Conservation (phyloP, 768 basidiomycete genomes). For the Russula griseocarnosa region DNA sequence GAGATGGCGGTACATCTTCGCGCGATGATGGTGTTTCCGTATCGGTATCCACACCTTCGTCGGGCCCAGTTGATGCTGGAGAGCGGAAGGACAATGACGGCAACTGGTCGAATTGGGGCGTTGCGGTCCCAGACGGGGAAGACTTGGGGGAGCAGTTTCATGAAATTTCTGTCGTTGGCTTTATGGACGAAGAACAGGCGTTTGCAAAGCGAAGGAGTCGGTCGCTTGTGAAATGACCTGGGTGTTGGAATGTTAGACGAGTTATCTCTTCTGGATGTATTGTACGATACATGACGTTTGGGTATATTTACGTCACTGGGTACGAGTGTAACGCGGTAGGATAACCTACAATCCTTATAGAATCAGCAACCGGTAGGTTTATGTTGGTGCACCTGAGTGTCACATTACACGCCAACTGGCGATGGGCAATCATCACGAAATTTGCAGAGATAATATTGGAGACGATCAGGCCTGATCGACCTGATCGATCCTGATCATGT, state of each 20-base stretch:
- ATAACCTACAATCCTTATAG: too few species aligned
- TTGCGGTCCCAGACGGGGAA: constrained; percentile 34
- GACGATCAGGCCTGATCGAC: too few species aligned
- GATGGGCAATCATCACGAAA: too few species aligned
- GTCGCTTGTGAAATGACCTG: constrained; percentile 9
- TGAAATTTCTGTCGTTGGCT: constrained; percentile 37
- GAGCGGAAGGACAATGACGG: constrained; percentile 29
- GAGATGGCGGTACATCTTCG: constrained; percentile 29
- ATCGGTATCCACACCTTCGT: constrained; percentile 42
- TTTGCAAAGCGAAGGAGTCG: constrained; percentile 19
- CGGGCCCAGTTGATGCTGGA: constrained; percentile 33
- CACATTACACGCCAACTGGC: too few species aligned
- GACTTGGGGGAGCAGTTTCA: constrained; percentile 39
- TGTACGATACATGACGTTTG: background rate
- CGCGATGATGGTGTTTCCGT: constrained; percentile 34
- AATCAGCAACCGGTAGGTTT: too few species aligned
- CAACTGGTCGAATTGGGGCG: constrained; percentile 35
- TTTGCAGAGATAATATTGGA: too few species aligned
- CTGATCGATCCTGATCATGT: too few species aligned
- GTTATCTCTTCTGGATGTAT: background rate
- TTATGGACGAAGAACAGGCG: constrained; percentile 37
- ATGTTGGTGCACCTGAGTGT: too few species aligned
- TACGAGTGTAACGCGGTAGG: background rate
- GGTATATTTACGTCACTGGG: background rate
- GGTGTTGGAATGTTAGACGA: background rate